A percentile compares a stretch with the other conserved stretches of the same genome.
phyloP scores from a whole-genome alignment of 345 rosid genomes.

The Rubroshorea leprosula region DNA sequence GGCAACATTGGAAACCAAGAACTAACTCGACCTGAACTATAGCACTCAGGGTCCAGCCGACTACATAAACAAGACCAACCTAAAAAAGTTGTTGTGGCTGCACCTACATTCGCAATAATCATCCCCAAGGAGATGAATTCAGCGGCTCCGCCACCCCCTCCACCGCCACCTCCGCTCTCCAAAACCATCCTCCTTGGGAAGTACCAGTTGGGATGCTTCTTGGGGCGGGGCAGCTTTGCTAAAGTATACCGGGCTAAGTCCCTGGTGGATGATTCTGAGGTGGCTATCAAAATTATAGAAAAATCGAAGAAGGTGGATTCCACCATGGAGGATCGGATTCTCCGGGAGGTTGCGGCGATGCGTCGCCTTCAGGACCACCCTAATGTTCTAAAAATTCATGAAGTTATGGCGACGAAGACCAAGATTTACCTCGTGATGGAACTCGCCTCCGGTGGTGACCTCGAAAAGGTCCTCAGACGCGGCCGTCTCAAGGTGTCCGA shows the following conservation, averaged over 20 bases:
- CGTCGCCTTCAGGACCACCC: constrained; percentile 74
- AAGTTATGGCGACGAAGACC: constrained; percentile 80
- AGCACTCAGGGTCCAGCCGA: no score
- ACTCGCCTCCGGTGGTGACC: constrained; percentile 69
- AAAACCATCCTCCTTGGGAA: constrained; percentile 43
- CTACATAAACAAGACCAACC: no score
- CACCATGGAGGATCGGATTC: constrained; percentile 53
- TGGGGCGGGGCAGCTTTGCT: constrained; percentile 71
- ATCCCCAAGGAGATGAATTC: constrained; percentile 17
- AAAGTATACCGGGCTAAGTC: constrained; percentile 62
- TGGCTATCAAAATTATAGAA: constrained; percentile 69
- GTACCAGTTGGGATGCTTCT: constrained; percentile 51
- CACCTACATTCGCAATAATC: no score
- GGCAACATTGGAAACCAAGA: no score
- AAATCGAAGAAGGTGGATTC: constrained; percentile 38
- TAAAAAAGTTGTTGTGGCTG: no score
- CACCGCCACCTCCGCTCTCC: neutral
- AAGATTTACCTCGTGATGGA: constrained; percentile 83
- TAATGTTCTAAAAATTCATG: constrained; percentile 64
- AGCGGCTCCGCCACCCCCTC: neutral
- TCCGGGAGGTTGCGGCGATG: constrained; percentile 83
- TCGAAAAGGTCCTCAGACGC: constrained; percentile 31
- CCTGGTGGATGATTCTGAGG: constrained; percentile 30
- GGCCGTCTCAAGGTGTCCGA: constrained; percentile 46
- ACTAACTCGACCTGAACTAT: no score